Percentiles rank a stretch among this genome's conserved stretches.
Conservation (phyloP, 2,329 filamentous ascomycete genomes). For the Capronia epimyces region DNA sequence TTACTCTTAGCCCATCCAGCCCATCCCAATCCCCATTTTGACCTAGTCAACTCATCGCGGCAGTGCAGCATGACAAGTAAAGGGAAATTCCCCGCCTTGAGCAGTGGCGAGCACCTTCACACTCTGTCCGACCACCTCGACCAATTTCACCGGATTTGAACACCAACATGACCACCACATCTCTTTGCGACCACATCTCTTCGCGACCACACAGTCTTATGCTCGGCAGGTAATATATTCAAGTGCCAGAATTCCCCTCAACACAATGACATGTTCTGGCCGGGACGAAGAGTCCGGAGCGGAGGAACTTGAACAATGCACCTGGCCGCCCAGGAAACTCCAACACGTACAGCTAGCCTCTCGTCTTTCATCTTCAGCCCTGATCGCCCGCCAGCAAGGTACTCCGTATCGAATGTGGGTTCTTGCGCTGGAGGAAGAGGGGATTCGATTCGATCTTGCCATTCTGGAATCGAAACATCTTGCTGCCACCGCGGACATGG, state of each 20-base stretch:
- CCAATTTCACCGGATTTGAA: neutral
- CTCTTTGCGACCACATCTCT: too few relatives aligned
- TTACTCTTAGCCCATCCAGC: neutral
- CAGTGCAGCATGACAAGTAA: neutral
- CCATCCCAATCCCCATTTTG: neutral
- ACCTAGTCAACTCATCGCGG: neutral
- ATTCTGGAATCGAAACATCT: slow-evolving; percentile 99
- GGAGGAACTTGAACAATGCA: too few relatives aligned
- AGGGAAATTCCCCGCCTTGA: neutral
- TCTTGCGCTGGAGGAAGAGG: slow-evolving; percentile 99
- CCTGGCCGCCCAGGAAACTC: too few relatives aligned
- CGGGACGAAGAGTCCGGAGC: too few relatives aligned
- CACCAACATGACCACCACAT: neutral
- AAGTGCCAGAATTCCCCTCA: too few relatives aligned
- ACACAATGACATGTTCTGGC: too few relatives aligned
- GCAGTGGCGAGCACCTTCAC: neutral
- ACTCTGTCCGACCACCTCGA: neutral
- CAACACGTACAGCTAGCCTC: too few relatives aligned
- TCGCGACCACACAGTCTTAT: too few relatives aligned
- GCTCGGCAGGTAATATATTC: too few relatives aligned
- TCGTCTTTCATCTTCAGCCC: too few relatives aligned
- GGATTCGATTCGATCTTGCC: slow-evolving; percentile 99
- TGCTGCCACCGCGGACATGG: slow-evolving; percentile 99
- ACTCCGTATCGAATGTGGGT: too few relatives aligned
- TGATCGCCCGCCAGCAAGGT: too few relatives aligned